phyloP scores from a whole-genome alignment of 768 basidiomycete species.

The Lentinus brumalis region DNA sequence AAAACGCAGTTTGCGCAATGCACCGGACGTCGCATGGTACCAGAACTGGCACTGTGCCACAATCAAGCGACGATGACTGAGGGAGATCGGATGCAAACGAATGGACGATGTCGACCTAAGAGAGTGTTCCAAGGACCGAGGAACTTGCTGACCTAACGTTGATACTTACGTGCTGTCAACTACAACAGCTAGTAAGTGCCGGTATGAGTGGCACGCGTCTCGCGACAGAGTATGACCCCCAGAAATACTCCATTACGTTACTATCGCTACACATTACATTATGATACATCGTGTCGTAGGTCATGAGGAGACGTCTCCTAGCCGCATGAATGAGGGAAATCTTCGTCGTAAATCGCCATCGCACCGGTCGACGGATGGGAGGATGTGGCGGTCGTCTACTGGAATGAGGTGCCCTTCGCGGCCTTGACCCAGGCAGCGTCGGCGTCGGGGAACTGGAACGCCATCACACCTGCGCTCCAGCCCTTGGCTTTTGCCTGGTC shows the following conservation, averaged over 20 bases:
- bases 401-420: conserved; percentile 14
- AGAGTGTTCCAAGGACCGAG: too few species aligned
- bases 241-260: neutral
- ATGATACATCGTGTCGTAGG: neutral
- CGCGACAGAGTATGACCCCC: neutral
- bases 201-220: too few species aligned
- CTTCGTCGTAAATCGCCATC: neutral
- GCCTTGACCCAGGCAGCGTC: conserved; percentile 17
- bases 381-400: neutral
- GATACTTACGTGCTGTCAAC: too few species aligned
- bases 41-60: too few species aligned
- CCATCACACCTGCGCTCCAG: conserved; percentile 45
- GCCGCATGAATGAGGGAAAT: neutral
- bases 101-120: too few species aligned
- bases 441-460: conserved; percentile 17
- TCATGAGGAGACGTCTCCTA: neutral
- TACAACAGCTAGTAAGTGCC: too few species aligned
- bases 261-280: neutral
- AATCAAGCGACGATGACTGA: too few species aligned
- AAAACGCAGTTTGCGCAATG: too few species aligned
- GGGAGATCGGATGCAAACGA: too few species aligned
- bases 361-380: neutral
- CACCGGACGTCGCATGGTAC: too few species aligned
- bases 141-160: too few species aligned
- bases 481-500: conserved; percentile 35